Percentiles rank a stretch among this genome's conserved stretches.
phyloP scores from a whole-genome alignment of 352 stramenopile species.

The Chrysophaeum taylorii region DNA sequence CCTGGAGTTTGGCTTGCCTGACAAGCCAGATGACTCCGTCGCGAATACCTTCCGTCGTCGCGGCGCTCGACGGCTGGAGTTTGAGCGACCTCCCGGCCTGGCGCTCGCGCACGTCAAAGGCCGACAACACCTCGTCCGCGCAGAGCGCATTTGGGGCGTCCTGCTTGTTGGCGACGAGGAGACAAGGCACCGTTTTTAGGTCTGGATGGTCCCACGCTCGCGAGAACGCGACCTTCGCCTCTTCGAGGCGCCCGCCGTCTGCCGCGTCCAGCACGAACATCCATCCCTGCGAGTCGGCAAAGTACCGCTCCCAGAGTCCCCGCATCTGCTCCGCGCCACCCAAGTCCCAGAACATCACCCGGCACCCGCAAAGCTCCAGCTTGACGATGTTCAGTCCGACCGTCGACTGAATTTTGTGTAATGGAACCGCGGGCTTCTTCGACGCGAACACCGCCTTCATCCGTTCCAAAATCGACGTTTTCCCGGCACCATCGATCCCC shows the following conservation, averaged over 20 bases:
- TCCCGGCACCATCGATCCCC: not conserved
- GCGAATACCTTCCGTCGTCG: no score
- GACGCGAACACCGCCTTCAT: not conserved
- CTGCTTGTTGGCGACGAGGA: constrained; percentile 70
- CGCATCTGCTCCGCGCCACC: constrained; percentile 58
- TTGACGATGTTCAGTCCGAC: not conserved
- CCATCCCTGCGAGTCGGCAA: constrained; percentile 67
- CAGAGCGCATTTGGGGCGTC: constrained; percentile 35
- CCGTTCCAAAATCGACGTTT: not conserved
- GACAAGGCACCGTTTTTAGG: constrained; percentile 49
- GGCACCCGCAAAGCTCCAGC: constrained; percentile 51
- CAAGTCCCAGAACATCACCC: constrained; percentile 71
- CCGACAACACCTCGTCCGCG: not conserved
- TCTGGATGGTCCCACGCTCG: constrained; percentile 56
- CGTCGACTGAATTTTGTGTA: not conserved
- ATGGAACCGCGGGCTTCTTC: not conserved
- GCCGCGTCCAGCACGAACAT: constrained; percentile 68
- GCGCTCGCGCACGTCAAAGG: constrained; percentile 4
- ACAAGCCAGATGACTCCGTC: no score
- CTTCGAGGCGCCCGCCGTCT: constrained; percentile 57
- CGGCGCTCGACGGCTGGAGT: no score
- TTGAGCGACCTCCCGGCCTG: no score
- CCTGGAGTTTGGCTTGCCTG: no score
- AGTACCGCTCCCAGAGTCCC: constrained; percentile 76
- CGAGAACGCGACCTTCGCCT: constrained; percentile 59